Evolutionary conservation across 176 grass and related monocot genomes (phyloP).

Genomic region (Musa itinerans): DNA sequence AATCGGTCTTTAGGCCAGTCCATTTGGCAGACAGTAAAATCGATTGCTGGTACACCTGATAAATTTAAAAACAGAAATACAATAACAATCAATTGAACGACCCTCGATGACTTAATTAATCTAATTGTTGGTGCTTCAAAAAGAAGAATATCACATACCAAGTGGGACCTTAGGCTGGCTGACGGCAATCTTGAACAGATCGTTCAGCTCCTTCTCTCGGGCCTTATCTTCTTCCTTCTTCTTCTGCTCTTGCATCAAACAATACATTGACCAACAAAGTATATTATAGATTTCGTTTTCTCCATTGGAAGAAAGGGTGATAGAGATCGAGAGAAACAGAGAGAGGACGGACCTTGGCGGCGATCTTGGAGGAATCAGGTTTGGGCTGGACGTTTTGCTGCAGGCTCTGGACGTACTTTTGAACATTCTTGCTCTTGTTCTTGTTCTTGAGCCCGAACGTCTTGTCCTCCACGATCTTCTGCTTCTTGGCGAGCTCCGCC

Average conservation of each 20-base stretch:
- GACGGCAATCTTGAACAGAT: constrained; percentile 96
- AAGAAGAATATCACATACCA: constrained; percentile 33
- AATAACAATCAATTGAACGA: too few species aligned
- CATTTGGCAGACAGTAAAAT: constrained; percentile 79
- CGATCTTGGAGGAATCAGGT: constrained; percentile 54
- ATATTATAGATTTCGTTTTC: not conserved
- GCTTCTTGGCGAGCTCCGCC: constrained; percentile 85
- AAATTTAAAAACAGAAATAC: not conserved
- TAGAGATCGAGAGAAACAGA: not conserved
- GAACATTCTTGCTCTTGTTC: constrained; percentile 99
- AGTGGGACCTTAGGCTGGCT: constrained; percentile 96
- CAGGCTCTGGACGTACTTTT: constrained; percentile 88
- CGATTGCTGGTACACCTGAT: constrained; percentile 82
- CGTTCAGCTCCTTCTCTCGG: constrained; percentile 97
- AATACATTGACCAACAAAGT: not conserved
- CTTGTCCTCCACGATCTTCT: constrained; percentile 98
- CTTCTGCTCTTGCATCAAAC: constrained; percentile 44
- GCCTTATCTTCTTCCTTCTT: constrained; percentile 95
- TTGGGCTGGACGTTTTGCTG: constrained; percentile 75
- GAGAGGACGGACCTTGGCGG: constrained; percentile 39
- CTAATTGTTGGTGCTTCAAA: not conserved
- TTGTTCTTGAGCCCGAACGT: constrained; percentile 99
- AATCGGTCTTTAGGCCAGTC: constrained; percentile 71
- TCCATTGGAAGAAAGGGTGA: not conserved
- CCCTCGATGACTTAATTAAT: constrained; percentile 1